phyloP scores from a whole-genome alignment of 2,329 filamentous ascomycete species.

The Colletotrichum sp. region DNA sequence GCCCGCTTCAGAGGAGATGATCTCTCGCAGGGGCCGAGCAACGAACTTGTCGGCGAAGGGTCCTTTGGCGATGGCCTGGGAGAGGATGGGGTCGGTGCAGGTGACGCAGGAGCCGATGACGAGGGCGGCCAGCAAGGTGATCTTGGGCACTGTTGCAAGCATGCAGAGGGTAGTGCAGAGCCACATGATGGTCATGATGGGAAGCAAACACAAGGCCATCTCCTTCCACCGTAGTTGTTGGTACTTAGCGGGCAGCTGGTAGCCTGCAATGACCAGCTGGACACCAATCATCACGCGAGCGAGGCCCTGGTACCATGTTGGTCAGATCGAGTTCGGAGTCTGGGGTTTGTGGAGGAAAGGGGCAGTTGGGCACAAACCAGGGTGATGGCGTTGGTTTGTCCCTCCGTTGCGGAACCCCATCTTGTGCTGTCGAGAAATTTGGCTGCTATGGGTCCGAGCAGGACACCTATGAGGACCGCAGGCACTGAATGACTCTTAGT shows the following conservation, averaged over 20 bases:
- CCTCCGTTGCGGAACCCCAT: conserved; percentile 40
- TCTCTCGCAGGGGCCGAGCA: conserved; percentile 59
- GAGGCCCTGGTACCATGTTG: conserved; percentile 38
- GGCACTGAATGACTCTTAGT: conserved; percentile 45
- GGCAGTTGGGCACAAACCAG: conserved; percentile 31
- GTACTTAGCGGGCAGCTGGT: conserved; percentile 65
- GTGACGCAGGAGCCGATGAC: conserved; percentile 67
- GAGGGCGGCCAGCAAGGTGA: conserved; percentile 58
- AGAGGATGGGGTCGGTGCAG: conserved; percentile 66
- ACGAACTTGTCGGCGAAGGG: conserved; percentile 69
- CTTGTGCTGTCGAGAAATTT: conserved; percentile 53
- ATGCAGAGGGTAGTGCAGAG: conserved; percentile 62
- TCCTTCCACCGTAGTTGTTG: conserved; percentile 53
- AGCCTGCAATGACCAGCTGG: conserved; percentile 67
- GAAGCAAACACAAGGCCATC: conserved; percentile 59
- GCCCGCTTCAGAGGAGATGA: conserved; percentile 64
- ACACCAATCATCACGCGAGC: conserved; percentile 65
- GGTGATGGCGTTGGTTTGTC: conserved; percentile 39
- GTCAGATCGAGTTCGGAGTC: background rate
- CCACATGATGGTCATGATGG: conserved; percentile 69
- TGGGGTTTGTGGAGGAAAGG: background rate
- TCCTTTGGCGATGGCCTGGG: conserved; percentile 66
- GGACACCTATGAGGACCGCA: conserved; percentile 57
- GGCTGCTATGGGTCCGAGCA: conserved; percentile 58
- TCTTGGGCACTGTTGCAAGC: conserved; percentile 57